A percentile compares a stretch with the other conserved stretches of the same genome.
phyloP scores from a whole-genome alignment of 371 early-diverging fungal species.

The Apophysomyces elegans region DNA sequence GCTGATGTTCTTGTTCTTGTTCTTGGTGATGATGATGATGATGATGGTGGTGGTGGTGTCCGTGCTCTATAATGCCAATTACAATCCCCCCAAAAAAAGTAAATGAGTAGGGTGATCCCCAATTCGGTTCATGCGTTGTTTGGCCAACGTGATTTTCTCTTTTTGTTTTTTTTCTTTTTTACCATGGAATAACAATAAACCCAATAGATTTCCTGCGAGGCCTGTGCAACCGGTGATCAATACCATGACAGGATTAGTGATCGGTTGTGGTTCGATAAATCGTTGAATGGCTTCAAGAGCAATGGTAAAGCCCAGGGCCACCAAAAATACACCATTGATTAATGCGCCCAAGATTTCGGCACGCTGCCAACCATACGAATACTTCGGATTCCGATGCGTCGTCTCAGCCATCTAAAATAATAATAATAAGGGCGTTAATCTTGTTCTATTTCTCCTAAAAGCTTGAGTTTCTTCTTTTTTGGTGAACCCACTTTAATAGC shows the following conservation, averaged over 20 bases:
- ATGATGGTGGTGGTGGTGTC: constrained; percentile 28
- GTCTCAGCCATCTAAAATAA: constrained; percentile 27
- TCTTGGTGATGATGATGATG: constrained; percentile 36
- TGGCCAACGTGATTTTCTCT: constrained; percentile 10
- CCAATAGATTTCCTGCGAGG: constrained; percentile 81
- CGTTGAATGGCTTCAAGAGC: constrained; percentile 88
- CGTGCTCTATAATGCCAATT: constrained; percentile 32
- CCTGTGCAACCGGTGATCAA: constrained; percentile 86
- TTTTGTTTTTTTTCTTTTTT: constrained; percentile 12
- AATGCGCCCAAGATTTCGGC: constrained; percentile 93
- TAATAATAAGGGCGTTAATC: not conserved
- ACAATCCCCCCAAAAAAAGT: too few relatives aligned
- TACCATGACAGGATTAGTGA: constrained; percentile 77
- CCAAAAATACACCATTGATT: constrained; percentile 86
- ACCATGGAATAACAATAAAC: constrained; percentile 81
- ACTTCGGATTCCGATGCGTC: constrained; percentile 60
- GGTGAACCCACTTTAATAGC: constrained; percentile 70
- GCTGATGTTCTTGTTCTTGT: constrained; percentile 27
- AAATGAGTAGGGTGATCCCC: too few relatives aligned
- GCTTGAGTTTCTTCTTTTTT: not conserved
- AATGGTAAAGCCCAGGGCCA: constrained; percentile 90
- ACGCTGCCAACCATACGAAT: constrained; percentile 91
- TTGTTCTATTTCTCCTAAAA: not conserved
- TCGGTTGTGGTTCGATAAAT: constrained; percentile 69
- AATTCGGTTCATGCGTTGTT: too few relatives aligned